phyloP scores from a whole-genome alignment of 2,329 filamentous ascomycete species.

The Rugonectria rugulosa region DNA sequence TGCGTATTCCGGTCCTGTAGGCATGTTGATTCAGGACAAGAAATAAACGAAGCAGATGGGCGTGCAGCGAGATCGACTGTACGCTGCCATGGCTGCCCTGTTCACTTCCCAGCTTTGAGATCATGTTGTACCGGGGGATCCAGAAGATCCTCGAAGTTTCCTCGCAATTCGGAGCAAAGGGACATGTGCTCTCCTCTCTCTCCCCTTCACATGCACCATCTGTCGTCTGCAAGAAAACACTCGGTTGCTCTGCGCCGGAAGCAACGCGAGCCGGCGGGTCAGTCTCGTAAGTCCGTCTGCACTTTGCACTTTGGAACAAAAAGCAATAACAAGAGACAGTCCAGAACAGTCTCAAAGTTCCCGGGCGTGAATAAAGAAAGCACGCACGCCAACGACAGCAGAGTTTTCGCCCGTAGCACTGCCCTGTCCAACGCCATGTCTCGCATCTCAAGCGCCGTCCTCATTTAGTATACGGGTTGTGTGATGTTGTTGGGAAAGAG shows the following conservation, averaged over 20 bases:
- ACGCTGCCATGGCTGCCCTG: conserved; percentile 10
- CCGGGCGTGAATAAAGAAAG: conserved; percentile 2
- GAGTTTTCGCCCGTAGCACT: conserved; percentile 1
- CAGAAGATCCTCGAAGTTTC: not conserved
- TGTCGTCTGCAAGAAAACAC: not conserved
- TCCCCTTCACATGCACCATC: conserved; percentile 3
- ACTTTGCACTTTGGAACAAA: conserved; percentile 18
- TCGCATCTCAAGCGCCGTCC: not conserved
- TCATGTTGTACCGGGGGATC: conserved; percentile 27
- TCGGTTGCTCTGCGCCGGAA: conserved; percentile 18
- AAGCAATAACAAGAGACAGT: conserved; percentile 15
- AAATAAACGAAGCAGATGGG: conserved; percentile 11
- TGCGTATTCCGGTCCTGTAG: conserved; percentile 1
- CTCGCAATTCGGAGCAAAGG: too few relatives aligned
- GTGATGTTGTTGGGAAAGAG: not conserved
- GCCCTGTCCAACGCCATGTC: conserved; percentile 7
- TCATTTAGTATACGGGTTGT: not conserved
- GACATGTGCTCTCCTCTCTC: not conserved
- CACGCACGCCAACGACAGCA: not conserved
- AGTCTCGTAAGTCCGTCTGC: conserved; percentile 18
- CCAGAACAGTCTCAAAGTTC: conserved; percentile 2
- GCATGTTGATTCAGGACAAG: not conserved
- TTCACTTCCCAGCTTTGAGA: conserved; percentile 26
- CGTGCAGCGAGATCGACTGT: conserved; percentile 24
- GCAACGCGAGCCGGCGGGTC: conserved; percentile 13